Evolutionary conservation across 768 basidiomycete genomes (phyloP).

Genomic region (Termitomyces sp.): DNA sequence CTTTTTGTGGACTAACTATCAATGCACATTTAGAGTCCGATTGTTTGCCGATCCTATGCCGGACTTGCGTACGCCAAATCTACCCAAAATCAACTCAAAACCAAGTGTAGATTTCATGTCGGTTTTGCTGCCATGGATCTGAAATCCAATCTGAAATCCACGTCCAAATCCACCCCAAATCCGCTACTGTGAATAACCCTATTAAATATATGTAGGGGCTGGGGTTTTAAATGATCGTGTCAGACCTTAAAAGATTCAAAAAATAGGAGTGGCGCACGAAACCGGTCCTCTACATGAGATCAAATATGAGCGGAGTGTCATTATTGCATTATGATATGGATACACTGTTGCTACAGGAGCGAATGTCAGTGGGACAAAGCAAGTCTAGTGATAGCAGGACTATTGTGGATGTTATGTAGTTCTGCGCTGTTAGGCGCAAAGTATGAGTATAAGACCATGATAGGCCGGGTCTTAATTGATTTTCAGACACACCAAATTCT

Average conservation of each 20-base stretch:
- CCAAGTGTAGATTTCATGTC: too few relatives aligned
- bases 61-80: too few relatives aligned
- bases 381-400: constrained; percentile 13
- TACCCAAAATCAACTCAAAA: too few relatives aligned
- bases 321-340: constrained; percentile 17
- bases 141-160: too few relatives aligned
- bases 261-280: not conserved
- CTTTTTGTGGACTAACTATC: too few relatives aligned
- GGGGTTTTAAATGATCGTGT: not conserved
- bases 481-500: constrained; percentile 12
- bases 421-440: not conserved
- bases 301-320: constrained; percentile 6
- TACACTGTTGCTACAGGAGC: constrained; percentile 19
- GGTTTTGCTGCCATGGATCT: too few relatives aligned
- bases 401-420: constrained; percentile 7
- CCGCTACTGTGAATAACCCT: too few relatives aligned
- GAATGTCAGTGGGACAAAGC: constrained; percentile 11
- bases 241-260: not conserved
- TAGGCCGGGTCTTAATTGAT: not conserved
- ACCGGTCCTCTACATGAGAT: not conserved
- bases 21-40: too few relatives aligned
- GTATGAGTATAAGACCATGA: not conserved
- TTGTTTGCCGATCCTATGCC: too few relatives aligned
- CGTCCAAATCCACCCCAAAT: too few relatives aligned
- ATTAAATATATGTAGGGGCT: too few relatives aligned